phyloP scores from a whole-genome alignment of 352 stramenopile species.

The Globisporangium solare region DNA sequence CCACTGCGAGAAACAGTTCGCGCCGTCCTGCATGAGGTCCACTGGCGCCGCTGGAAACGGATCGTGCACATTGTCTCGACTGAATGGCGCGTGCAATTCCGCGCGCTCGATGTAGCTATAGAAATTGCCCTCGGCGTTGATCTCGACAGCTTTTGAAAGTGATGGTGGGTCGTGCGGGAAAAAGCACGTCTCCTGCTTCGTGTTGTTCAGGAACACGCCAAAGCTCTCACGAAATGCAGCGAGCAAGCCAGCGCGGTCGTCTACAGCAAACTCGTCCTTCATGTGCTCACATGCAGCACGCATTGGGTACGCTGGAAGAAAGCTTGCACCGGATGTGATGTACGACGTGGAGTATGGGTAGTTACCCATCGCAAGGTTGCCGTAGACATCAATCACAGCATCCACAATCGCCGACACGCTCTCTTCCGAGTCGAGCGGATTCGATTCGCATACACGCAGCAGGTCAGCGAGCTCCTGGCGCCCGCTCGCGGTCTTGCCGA shows the following conservation, averaged over 20 bases:
- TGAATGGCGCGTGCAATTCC: constrained; percentile 43
- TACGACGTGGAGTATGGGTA: constrained; percentile 48
- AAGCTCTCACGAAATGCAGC: constrained; percentile 30
- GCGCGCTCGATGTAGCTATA: constrained; percentile 48
- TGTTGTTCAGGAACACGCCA: constrained; percentile 45
- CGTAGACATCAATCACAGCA: constrained; percentile 19
- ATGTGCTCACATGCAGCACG: constrained; percentile 30
- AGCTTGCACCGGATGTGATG: constrained; percentile 33
- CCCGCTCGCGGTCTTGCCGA: constrained; percentile 17
- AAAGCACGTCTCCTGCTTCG: constrained; percentile 27
- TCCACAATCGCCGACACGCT: constrained; percentile 15
- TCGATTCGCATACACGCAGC: constrained; percentile 25
- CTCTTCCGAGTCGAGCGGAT: constrained; percentile 18
- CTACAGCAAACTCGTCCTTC: constrained; percentile 18
- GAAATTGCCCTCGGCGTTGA: constrained; percentile 23
- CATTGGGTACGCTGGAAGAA: constrained; percentile 34
- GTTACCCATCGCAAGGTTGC: constrained; percentile 38
- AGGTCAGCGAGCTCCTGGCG: constrained; percentile 19
- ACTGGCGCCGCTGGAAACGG: constrained; percentile 23
- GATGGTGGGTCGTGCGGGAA: constrained; percentile 11
- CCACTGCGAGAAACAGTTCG: constrained; percentile 32
- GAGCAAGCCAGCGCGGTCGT: constrained; percentile 19
- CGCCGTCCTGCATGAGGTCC: constrained; percentile 26
- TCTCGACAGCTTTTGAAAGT: constrained; percentile 21
- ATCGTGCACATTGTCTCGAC: constrained; percentile 32